Evolutionary conservation across 768 basidiomycete genomes (phyloP), one percentile per base, ranked within the genome.

Genomic region (Pholiota microspora): DNA sequence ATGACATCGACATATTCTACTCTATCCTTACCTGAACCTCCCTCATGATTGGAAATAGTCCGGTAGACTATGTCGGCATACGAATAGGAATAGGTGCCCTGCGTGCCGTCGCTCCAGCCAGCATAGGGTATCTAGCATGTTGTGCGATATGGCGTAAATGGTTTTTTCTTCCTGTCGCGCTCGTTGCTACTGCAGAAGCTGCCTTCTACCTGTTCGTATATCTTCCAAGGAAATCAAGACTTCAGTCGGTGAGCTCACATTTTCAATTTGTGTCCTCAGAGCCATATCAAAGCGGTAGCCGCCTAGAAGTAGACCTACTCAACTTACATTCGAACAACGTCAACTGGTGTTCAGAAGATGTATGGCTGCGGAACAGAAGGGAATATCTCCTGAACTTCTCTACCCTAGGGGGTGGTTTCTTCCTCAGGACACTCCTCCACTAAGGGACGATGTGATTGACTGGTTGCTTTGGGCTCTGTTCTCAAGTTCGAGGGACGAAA

Each of bases 381-480:
- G 53, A 5, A 28, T 51, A 10, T 28, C 49, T 18, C 51, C 53
- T 1, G 64, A 72, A 25, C 69, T 72, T 35, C 71, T 75, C 0
- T 71, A 70, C 45, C 68, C 70, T 0, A 57, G 72, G 2, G 80
- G 79, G 24, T 88, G 85, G 84, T 86, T 87, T 65, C 64, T 74
- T 6, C 70, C 69, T 4, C 45, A 67, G 1, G 49, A 67, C 46
- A 24, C 38, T 6, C 18, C 50, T 50, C 51, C 59, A 45, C 73
- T 69, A 47, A 74, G 74, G 16, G 73, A 78, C 15, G 84, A 87
- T 55, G 66, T 79, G 35, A 45, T 71, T 4, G 82, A 85, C 44
- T 88, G 85, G 85, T 64, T 87, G n/a, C 70, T 83, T 5, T 88
- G 84, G 84, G 80, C 83, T 0, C 56, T 87, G 21, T 87, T 85